Evolutionary conservation across 495 filamentous ascomycete species (phyloP), one percentile per base, ranked within the genome.

Genomic region (Coniosporium apollinis): DNA sequence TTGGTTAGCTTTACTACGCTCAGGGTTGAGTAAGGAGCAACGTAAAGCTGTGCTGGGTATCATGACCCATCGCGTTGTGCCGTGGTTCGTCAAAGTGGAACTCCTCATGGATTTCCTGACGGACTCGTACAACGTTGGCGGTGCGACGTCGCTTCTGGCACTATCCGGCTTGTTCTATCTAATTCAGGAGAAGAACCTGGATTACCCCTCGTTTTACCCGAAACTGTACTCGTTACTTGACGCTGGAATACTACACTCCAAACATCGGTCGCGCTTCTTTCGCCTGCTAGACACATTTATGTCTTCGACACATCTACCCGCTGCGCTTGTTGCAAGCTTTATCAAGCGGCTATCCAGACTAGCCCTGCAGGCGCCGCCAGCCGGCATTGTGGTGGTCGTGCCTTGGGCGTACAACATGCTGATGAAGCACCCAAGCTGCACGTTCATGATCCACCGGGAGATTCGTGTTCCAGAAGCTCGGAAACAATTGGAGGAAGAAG

Each of bases 51-150:
- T 92, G 1, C 61, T 99, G 19, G 65, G 72, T 13, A 63, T 74
- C 33, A 78, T 92, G 64, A 66, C 80, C 3, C 62, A 65, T 40
- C 70, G 65, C 14, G 85, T 96, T 35, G 76, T 79, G 31, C 86
- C 89, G 1, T 87, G 80, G 79, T 93, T 96, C 57, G 67, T 57
- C 22, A 75, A 79, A 22, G 74, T 79, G 4, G 84, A 94, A 48
- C 63, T 87, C 5, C 66, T 99, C n/a, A 86, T 94, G 76, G 91
- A 99, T 60, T 96, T 96, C 57, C 59, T 99, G 24, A 93, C 84
- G 2, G 85, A 92, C 55, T 86, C 75, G 11, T 96, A 87, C 57
- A 70, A 94, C 45, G 55, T 70, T 13, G 86, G 91, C 33, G 89
- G 89, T 36, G 74, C 81, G 4, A 80, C 69, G 6, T 83, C 89